These are phyloP conservation scores for Biscogniauxia sp. DNA, from an alignment of 2,329 filamentous ascomycete species.

Conservation along the genomic window DNA sequence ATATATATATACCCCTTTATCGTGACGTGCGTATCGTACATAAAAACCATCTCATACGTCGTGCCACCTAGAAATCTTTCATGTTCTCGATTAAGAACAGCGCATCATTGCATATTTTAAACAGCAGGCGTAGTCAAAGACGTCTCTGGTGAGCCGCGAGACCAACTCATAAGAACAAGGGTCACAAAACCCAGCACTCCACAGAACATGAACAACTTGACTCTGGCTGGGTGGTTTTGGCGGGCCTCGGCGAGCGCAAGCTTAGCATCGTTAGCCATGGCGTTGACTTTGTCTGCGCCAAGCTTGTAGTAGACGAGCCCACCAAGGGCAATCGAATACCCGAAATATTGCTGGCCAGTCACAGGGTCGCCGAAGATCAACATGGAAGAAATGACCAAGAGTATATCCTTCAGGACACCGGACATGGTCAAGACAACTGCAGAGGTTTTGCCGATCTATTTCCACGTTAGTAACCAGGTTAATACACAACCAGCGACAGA, in stretches of 20 bases:
- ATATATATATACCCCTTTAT: neutral
- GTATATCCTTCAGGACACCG: slow-evolving; percentile 71
- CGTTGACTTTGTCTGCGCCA: slow-evolving; percentile 27
- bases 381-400: slow-evolving; percentile 67
- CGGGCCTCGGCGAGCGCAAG: slow-evolving; percentile 19
- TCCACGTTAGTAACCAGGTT: slow-evolving; percentile 2
- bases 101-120: slow-evolving; percentile 2
- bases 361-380: slow-evolving; percentile 65
- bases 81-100: neutral
- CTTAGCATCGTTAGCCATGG: slow-evolving; percentile 21
- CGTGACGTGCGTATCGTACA: neutral
- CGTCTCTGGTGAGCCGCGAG: slow-evolving; percentile 14
- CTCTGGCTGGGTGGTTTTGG: slow-evolving; percentile 20
- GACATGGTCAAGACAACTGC: slow-evolving; percentile 70
- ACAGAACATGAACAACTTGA: slow-evolving; percentile 22
- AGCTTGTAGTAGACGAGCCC: slow-evolving; percentile 32
- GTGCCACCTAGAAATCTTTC: neutral
- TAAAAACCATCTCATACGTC: neutral
- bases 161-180: slow-evolving; percentile 20
- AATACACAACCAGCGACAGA: too few relatives aligned
- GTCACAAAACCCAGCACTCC: slow-evolving; percentile 16
- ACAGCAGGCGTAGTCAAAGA: slow-evolving; percentile 14
- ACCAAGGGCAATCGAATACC: slow-evolving; percentile 59
- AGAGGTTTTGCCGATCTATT: slow-evolving; percentile 66
- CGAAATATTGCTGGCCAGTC: slow-evolving; percentile 63